A percentile compares a stretch with the other conserved stretches of the same genome.
phyloP scores from a whole-genome alignment of 164 flowering plant species.

The Nelumbo lutea region DNA sequence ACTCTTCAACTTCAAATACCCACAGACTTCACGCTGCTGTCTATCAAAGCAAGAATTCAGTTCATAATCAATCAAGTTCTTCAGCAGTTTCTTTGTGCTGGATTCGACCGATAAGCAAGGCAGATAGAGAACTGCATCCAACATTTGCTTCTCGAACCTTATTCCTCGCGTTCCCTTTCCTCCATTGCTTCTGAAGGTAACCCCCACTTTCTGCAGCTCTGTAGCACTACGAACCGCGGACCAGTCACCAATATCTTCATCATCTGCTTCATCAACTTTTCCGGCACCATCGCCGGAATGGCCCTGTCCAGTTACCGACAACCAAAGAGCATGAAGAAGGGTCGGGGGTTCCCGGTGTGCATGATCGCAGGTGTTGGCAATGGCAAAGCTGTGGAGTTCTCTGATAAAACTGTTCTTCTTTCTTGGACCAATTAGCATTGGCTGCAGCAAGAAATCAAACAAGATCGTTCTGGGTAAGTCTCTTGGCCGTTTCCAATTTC shows the following conservation, averaged over 20 bases:
- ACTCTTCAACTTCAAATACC: no score
- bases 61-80: no score
- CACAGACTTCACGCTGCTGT: no score
- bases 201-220: constrained; percentile 2
- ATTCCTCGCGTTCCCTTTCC: constrained; percentile 1
- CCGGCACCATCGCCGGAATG: no score
- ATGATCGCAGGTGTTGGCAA: not conserved
- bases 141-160: constrained; percentile 8
- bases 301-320: constrained; percentile 2
- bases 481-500: not conserved
- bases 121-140: not conserved
- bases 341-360: not conserved
- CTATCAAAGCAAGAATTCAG: no score
- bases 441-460: not conserved
- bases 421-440: not conserved
- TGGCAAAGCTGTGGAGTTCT: no score
- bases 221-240: not conserved
- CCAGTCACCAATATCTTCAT: not conserved
- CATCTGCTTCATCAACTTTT: not conserved
- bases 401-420: not conserved
- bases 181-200: not conserved
- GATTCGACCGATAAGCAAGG: no score
- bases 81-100: no score
- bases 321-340: constrained; percentile 13
- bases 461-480: not conserved